A percentile compares a stretch with the other conserved stretches of the same genome.
Evolutionary conservation across 768 basidiomycete genomes (phyloP).

Genomic region (Udeniomyces megalosporus): DNA sequence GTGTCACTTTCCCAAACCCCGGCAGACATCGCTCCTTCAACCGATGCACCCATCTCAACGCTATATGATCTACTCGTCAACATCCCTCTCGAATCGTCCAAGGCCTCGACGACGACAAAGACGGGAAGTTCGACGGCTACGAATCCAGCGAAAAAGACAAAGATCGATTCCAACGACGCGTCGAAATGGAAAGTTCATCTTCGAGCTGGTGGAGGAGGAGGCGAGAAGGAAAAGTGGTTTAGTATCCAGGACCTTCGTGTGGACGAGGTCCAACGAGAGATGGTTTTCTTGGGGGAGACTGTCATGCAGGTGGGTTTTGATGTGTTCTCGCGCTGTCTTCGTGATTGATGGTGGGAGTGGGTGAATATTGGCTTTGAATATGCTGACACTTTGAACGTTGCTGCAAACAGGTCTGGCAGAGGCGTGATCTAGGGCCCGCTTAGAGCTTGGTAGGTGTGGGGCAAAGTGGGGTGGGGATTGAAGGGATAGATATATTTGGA

Average conservation of each 20-base stretch:
- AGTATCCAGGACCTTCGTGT: slow-evolving; percentile 79
- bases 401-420: slow-evolving; percentile 17
- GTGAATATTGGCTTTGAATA: slow-evolving; percentile 31
- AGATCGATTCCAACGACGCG: slow-evolving; percentile 54
- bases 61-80: slow-evolving; percentile 91
- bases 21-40: slow-evolving; percentile 55
- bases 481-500: no score
- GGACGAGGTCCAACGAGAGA: slow-evolving; percentile 86
- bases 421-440: slow-evolving; percentile 9
- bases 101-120: slow-evolving; percentile 73
- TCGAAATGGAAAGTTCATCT: slow-evolving; percentile 71
- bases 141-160: slow-evolving; percentile 18
- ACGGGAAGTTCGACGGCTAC: slow-evolving; percentile 22
- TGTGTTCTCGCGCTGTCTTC: not conserved
- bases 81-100: slow-evolving; percentile 73
- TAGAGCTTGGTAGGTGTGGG: not conserved
- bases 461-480: no score
- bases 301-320: slow-evolving; percentile 57
- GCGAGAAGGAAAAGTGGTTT: slow-evolving; percentile 83
- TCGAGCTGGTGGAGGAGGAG: slow-evolving; percentile 42
- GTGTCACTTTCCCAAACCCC: no score
- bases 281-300: slow-evolving; percentile 96
- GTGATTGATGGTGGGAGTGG: not conserved
- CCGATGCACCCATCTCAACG: slow-evolving; percentile 41
- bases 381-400: not conserved